Percentiles rank a stretch among this genome's conserved stretches.
phyloP scores from a whole-genome alignment of 1,284 basidiomycete genomes.

The Cutaneotrichosporon cavernicola region DNA sequence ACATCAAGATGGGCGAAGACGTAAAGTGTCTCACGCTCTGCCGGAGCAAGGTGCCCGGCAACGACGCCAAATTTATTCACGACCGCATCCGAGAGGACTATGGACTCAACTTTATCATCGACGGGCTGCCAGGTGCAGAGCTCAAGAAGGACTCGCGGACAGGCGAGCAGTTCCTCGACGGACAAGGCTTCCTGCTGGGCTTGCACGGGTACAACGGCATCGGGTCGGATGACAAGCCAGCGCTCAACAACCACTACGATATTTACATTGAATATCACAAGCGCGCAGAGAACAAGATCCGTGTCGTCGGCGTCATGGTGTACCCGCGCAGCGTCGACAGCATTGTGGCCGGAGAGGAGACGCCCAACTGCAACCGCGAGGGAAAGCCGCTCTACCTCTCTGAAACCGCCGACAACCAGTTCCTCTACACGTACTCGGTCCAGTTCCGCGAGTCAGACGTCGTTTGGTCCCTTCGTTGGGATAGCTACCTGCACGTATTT shows the following conservation, averaged over 20 bases:
- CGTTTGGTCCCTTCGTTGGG: constrained; percentile 85
- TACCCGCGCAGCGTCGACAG: constrained; percentile 66
- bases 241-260: constrained; percentile 83
- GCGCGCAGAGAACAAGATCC: constrained; percentile 65
- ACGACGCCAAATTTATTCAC: constrained; percentile 88
- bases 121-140: constrained; percentile 90
- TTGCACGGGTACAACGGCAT: constrained; percentile 6
- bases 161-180: constrained; percentile 81
- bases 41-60: constrained; percentile 61
- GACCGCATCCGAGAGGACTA: constrained; percentile 86
- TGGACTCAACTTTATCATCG: constrained; percentile 90
- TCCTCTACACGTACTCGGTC: constrained; percentile 87
- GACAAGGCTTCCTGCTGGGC: constrained; percentile 58
- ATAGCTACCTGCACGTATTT: constrained; percentile 79
- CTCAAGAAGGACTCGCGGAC: constrained; percentile 78
- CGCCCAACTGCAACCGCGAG: constrained; percentile 40
- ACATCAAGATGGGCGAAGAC: constrained; percentile 54
- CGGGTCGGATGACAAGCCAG: constrained; percentile 56
- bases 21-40: constrained; percentile 76
- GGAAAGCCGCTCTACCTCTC: constrained; percentile 61
- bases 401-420: constrained; percentile 63
- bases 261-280: constrained; percentile 69
- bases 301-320: constrained; percentile 87
- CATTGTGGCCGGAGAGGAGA: constrained; percentile 29
- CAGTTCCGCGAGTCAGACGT: constrained; percentile 84